Evolutionary conservation across 108 stramenopile genomes (phyloP).

Genomic region (Aurantiochytrium sp.): DNA sequence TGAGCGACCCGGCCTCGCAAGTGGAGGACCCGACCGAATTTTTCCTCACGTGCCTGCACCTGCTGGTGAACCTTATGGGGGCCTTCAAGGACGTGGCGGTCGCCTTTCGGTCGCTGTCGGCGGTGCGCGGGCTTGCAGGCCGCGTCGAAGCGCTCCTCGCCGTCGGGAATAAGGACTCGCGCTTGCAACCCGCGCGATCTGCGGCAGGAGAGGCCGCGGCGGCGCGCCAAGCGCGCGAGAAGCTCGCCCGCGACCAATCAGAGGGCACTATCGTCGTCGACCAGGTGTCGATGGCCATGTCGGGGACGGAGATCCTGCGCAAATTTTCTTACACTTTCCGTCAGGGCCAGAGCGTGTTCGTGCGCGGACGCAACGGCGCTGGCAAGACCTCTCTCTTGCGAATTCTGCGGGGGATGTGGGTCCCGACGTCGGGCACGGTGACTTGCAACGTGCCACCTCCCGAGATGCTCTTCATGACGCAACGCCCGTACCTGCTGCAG

Average conservation of each 20-base stretch:
- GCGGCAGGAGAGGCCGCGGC: neutral
- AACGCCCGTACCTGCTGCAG: neutral
- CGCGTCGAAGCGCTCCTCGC: neutral
- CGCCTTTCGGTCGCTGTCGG: neutral
- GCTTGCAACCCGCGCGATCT: neutral
- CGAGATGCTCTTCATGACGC: neutral
- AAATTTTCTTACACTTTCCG: neutral
- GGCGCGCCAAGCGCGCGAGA: neutral
- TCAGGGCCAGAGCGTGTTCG: neutral
- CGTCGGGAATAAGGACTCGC: neutral
- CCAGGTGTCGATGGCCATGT: neutral
- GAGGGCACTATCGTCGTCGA: neutral
- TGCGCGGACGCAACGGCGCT: neutral
- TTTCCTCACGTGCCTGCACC: neutral
- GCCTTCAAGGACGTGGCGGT: constrained; percentile 7
- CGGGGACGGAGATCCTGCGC: neutral
- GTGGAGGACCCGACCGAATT: constrained; percentile 9
- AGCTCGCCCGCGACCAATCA: neutral
- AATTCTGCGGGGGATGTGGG: neutral
- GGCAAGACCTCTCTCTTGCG: constrained; percentile 19
- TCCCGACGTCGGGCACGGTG: neutral
- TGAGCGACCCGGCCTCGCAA: neutral
- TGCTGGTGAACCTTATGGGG: neutral
- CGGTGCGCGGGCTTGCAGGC: neutral
- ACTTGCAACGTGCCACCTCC: neutral